Percentiles rank a stretch among this genome's conserved stretches.
Evolutionary conservation across 768 basidiomycete genomes (phyloP).

Genomic region (Chalciporus chontae): DNA sequence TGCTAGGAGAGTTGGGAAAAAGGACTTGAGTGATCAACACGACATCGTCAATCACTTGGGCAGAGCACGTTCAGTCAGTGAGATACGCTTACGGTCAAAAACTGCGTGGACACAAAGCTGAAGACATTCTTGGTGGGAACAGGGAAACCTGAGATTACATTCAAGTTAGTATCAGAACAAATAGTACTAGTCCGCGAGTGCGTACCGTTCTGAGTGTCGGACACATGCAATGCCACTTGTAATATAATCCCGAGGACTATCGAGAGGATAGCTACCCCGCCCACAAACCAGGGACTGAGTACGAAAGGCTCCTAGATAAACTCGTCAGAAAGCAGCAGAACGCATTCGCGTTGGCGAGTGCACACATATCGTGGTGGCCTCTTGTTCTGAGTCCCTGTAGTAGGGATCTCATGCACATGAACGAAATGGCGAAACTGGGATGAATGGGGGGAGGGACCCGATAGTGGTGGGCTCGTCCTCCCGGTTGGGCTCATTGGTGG

Average conservation of each 20-base stretch:
- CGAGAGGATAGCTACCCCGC: slow-evolving; percentile 41
- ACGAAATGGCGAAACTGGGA: slow-evolving; percentile 43
- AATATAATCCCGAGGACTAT: slow-evolving; percentile 45
- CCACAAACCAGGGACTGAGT: slow-evolving; percentile 37
- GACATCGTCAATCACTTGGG: background rate
- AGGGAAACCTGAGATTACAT: slow-evolving; percentile 39
- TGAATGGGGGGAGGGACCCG: slow-evolving; percentile 18
- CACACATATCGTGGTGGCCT: slow-evolving; percentile 44
- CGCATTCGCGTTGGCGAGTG: background rate
- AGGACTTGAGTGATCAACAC: slow-evolving; percentile 36
- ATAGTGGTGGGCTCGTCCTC: background rate
- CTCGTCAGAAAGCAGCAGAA: background rate
- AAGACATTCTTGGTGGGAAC: slow-evolving; percentile 48
- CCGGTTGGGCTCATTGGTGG: slow-evolving; percentile 7
- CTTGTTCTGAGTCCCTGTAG: slow-evolving; percentile 32
- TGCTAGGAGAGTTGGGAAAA: slow-evolving; percentile 50
- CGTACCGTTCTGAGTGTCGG: slow-evolving; percentile 40
- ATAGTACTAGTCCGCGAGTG: background rate
- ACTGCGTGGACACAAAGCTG: slow-evolving; percentile 39
- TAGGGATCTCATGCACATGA: slow-evolving; percentile 48
- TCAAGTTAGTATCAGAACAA: background rate
- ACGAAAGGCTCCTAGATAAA: slow-evolving; percentile 26
- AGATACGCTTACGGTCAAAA: slow-evolving; percentile 37
- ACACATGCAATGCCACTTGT: slow-evolving; percentile 44
- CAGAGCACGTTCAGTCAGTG: background rate